A percentile compares a stretch with the other conserved stretches of the same genome.
Evolutionary conservation across 129 eudicot species (phyloP).

Genomic region (Flaveria brownii): DNA sequence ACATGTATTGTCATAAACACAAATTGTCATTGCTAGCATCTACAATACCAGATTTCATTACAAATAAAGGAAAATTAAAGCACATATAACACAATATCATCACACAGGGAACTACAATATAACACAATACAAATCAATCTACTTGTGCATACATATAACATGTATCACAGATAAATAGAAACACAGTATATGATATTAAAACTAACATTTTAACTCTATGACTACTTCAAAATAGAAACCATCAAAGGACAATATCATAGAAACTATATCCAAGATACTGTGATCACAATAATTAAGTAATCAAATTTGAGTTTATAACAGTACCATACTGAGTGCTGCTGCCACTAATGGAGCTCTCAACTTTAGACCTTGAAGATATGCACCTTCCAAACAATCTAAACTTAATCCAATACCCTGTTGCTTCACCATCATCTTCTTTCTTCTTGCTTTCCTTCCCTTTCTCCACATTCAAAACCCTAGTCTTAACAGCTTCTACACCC

Average conservation of each 20-base stretch:
- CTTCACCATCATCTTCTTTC: conserved; percentile 38
- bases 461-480: conserved; percentile 42
- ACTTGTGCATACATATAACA: too few species aligned
- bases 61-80: too few species aligned
- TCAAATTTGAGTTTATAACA: background rate
- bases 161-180: too few species aligned
- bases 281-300: conserved; percentile 5
- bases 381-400: conserved; percentile 66
- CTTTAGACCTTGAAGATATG: conserved; percentile 61
- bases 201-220: background rate
- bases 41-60: too few species aligned
- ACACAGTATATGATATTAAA: background rate
- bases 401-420: conserved; percentile 63
- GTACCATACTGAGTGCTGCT: conserved; percentile 59
- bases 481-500: conserved; percentile 46
- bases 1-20: background rate
- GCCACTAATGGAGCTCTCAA: conserved; percentile 64
- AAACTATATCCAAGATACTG: conserved; percentile 9
- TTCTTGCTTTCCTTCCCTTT: conserved; percentile 42
- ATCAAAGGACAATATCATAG: conserved; percentile 13
- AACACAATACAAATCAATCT: too few species aligned
- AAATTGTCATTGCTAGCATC: too few species aligned
- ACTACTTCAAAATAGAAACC: conserved; percentile 7
- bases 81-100: too few species aligned
- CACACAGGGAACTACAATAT: too few species aligned